Evolutionary conservation across 805 yeast species (phyloP).

Genomic region (Candida ovalis): DNA sequence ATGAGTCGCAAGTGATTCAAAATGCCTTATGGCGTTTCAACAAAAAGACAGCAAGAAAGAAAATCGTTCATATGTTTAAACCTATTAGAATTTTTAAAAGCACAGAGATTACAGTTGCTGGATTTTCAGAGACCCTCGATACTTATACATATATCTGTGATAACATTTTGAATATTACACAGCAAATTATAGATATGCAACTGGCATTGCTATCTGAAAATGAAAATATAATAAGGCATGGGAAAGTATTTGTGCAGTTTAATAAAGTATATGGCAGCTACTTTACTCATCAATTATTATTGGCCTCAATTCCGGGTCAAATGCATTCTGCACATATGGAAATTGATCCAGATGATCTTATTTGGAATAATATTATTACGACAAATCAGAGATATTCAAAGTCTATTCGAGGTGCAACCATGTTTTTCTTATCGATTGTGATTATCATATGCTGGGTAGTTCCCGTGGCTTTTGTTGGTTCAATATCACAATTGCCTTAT

Average conservation of each 20-base stretch:
- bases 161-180: slow-evolving; percentile 7
- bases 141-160: slow-evolving; percentile 14
- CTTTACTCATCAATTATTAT: slow-evolving; percentile 56
- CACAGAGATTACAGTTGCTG: slow-evolving; percentile 16
- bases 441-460: slow-evolving; percentile 65
- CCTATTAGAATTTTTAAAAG: slow-evolving; percentile 13
- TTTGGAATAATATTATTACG: slow-evolving; percentile 60
- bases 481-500: slow-evolving; percentile 70
- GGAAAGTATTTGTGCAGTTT: slow-evolving; percentile 62
- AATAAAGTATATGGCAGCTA: slow-evolving; percentile 53
- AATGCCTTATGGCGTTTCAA: slow-evolving; percentile 10
- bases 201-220: slow-evolving; percentile 1
- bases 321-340: slow-evolving; percentile 45
- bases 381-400: slow-evolving; percentile 34
- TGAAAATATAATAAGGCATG: slow-evolving; percentile 14
- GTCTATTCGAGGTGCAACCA: slow-evolving; percentile 38
- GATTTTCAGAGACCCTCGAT: slow-evolving; percentile 18
- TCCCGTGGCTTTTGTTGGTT: slow-evolving; percentile 78
- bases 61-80: slow-evolving; percentile 18
- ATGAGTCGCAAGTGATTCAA: slow-evolving; percentile 34
- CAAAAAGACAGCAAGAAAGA: slow-evolving; percentile 4
- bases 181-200: slow-evolving; percentile 12
- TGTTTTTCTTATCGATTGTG: slow-evolving; percentile 42
- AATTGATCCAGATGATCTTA: slow-evolving; percentile 61
- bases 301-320: slow-evolving; percentile 40